Evolutionary conservation across 495 filamentous ascomycete species (phyloP).

Genomic region (Cenococcum geophilum): DNA sequence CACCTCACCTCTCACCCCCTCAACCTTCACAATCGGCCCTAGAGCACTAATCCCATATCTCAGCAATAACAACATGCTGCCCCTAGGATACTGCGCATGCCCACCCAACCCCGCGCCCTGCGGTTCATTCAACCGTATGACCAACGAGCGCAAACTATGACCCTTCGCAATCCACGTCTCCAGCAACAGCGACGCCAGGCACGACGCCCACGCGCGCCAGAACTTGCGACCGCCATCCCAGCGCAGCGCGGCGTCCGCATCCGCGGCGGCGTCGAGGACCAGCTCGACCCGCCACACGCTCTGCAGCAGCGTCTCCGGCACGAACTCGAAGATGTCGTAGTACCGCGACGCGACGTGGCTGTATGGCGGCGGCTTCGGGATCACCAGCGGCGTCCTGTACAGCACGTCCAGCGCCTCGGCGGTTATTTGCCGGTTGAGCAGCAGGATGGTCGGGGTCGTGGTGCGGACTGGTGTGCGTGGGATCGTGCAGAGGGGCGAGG

Average conservation of each 20-base stretch:
- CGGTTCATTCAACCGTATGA: no score
- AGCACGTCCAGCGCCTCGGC: constrained; percentile 15
- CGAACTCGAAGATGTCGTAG: background rate
- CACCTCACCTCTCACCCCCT: no score
- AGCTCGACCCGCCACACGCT: background rate
- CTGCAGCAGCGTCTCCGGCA: background rate
- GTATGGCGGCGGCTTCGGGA: background rate
- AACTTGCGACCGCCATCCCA: background rate
- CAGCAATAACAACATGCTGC: no score
- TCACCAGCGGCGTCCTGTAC: background rate
- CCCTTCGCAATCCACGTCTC: constrained; percentile 1
- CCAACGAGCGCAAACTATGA: background rate
- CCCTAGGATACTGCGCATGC: no score
- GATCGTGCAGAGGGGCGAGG: background rate
- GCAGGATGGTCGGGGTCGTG: constrained; percentile 24
- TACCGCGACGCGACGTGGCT: background rate
- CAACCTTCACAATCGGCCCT: no score
- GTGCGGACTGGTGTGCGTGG: background rate
- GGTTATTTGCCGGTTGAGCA: constrained; percentile 25
- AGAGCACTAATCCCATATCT: no score
- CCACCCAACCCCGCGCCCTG: no score
- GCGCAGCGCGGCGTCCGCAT: background rate
- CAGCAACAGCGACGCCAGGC: background rate
- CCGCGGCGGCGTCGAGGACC: background rate
- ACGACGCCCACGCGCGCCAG: background rate